Base-by-base conservation (phyloP, 768 basidiomycete genomes). In the Nidularia pulvinata region DNA sequence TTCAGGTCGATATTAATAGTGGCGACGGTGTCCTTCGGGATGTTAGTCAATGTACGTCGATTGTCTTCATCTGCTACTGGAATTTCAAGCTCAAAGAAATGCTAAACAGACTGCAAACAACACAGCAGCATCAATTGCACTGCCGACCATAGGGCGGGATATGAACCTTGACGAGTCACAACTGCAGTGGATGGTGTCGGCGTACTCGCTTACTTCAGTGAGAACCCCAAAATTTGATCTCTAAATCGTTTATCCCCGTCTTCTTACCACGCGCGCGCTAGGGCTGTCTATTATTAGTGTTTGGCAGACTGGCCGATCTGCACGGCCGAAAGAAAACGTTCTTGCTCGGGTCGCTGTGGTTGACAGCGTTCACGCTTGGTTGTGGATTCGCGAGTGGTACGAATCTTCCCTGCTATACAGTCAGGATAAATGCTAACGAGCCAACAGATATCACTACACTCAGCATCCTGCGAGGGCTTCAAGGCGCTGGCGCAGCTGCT, bases 31-130 rank as follows among this genome's bases (percentile, higher is more conserved):
- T n/a, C n/a, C n/a, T n/a, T n/a, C n/a, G n/a, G n/a, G n/a, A n/a
- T n/a, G n/a, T n/a, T n/a, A n/a, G n/a, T n/a, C n/a, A n/a, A n/a
- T n/a, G n/a, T n/a, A n/a, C n/a, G n/a, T n/a, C n/a, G n/a, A n/a
- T n/a, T n/a, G n/a, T n/a, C n/a, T n/a, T n/a, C n/a, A n/a, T n/a
- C n/a, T n/a, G n/a, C n/a, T n/a, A n/a, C n/a, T n/a, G n/a, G n/a
- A n/a, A n/a, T n/a, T n/a, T n/a, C n/a, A n/a, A n/a, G n/a, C n/a
- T n/a, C n/a, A n/a, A n/a, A n/a, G n/a, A n/a, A n/a, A n/a, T n/a
- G n/a, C n/a, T n/a, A n/a, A n/a, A 89, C 61, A 58, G 89, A 85
- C 50, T 75, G 70, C 49, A 69, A 61, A 50, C 70, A 76, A 51
- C 54, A 58, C 22, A 70, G 80, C 51, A 30, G 48, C 19, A 32